phyloP scores from a whole-genome alignment of 2,329 filamentous ascomycete species.

The Bipolaris zeicola region DNA sequence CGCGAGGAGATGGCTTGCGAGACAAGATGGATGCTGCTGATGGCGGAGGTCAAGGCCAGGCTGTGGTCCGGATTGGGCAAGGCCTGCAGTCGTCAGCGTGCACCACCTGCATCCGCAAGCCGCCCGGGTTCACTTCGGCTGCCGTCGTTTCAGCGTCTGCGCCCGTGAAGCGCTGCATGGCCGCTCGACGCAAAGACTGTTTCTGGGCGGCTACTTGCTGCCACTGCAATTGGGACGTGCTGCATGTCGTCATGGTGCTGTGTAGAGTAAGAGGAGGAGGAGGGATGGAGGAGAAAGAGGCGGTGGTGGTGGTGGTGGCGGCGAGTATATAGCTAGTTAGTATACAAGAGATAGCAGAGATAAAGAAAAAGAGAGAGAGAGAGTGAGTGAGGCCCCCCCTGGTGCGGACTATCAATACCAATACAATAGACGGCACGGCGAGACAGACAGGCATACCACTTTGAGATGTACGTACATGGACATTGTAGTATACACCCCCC shows the following conservation, averaged over 20 bases:
- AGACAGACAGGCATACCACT: no score
- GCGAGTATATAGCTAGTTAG: no score
- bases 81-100: slow-evolving; percentile 21
- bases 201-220: slow-evolving; percentile 33
- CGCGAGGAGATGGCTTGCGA: slow-evolving; percentile 34
- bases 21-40: slow-evolving; percentile 28
- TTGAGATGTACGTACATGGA: no score
- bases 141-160: slow-evolving; percentile 10
- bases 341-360: neutral
- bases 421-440: no score
- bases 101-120: neutral
- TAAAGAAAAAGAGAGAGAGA: neutral
- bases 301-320: no score
- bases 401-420: neutral
- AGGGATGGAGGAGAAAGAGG: neutral
- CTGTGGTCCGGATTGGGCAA: slow-evolving; percentile 15
- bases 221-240: slow-evolving; percentile 39
- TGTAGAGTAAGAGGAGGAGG: neutral
- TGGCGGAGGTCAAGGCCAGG: slow-evolving; percentile 11
- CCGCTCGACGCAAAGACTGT: slow-evolving; percentile 31
- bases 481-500: no score
- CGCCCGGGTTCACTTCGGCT: slow-evolving; percentile 10
- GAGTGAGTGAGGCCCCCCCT: neutral
- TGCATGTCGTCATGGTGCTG: slow-evolving; percentile 18
- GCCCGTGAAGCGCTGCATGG: slow-evolving; percentile 30